Conservation (phyloP, 1,284 basidiomycete genomes). For the Phenoliferia sp. region DNA sequence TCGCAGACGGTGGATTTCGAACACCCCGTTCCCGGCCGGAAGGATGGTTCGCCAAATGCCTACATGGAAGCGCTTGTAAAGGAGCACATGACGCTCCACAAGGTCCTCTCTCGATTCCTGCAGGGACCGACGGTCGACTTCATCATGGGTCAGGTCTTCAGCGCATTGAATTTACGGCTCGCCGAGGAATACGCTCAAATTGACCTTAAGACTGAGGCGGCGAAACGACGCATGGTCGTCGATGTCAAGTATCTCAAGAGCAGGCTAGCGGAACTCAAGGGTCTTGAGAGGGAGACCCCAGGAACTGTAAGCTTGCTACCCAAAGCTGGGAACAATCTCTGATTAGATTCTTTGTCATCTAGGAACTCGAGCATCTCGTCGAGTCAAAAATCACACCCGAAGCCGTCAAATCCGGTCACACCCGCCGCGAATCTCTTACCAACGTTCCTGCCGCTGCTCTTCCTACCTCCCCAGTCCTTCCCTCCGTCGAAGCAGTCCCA, state of each 20-base stretch:
- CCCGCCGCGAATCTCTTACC: not conserved
- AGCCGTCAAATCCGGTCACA: not conserved
- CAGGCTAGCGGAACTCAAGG: constrained; percentile 35
- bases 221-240: constrained; percentile 54
- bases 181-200: constrained; percentile 76
- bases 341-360: not conserved
- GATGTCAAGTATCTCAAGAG: constrained; percentile 31
- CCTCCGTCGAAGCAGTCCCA: not conserved
- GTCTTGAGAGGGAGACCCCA: constrained; percentile 25
- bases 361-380: constrained; percentile 23
- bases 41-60: constrained; percentile 53
- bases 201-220: constrained; percentile 70
- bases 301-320: constrained; percentile 7
- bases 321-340: too few species aligned
- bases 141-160: constrained; percentile 88
- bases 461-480: not conserved
- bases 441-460: not conserved
- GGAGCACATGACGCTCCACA: constrained; percentile 93
- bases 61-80: constrained; percentile 90
- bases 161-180: constrained; percentile 80
- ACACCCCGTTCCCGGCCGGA: constrained; percentile 46
- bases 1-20: constrained; percentile 70
- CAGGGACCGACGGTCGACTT: constrained; percentile 72
- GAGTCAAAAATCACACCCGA: constrained; percentile 9
- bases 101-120: constrained; percentile 89